Conservation (phyloP, 768 basidiomycete genomes). For the Boletus pseudo-olivaceus region DNA sequence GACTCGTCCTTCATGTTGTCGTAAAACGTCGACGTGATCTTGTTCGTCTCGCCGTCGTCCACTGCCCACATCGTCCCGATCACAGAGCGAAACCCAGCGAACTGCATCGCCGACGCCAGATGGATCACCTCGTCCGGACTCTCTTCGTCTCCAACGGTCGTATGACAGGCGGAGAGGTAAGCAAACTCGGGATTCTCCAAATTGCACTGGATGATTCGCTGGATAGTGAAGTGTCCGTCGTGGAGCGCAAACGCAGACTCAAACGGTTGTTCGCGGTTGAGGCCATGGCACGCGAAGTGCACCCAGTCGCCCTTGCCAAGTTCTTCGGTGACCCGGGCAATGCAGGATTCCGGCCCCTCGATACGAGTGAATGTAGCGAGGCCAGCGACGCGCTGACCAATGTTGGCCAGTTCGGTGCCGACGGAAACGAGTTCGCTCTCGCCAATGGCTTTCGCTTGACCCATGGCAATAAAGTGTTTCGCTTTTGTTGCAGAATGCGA, state of each 20-base stretch:
- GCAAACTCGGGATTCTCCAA: slow-evolving; percentile 12
- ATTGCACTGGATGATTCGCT: slow-evolving; percentile 1
- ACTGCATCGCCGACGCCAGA: background rate
- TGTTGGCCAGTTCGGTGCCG: background rate
- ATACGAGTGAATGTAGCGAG: background rate
- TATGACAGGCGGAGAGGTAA: slow-evolving; percentile 22
- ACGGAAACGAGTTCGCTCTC: background rate
- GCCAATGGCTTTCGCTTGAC: background rate
- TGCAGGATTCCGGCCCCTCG: background rate
- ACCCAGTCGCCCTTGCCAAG: slow-evolving; percentile 13
- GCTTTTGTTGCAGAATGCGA: background rate
- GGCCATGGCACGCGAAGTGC: slow-evolving; percentile 28
- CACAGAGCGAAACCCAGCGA: background rate
- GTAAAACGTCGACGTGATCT: background rate
- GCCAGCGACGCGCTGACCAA: background rate
- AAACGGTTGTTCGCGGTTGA: slow-evolving; percentile 8
- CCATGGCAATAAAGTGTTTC: slow-evolving; percentile 1
- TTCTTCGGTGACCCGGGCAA: background rate
- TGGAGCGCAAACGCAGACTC: slow-evolving; percentile 14
- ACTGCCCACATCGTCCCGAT: slow-evolving; percentile 2
- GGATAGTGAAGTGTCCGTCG: slow-evolving; percentile 8
- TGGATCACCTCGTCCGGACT: background rate
- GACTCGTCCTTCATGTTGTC: background rate
- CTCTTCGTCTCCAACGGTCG: slow-evolving; percentile 5
- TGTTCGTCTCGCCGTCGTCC: background rate